Evolutionary conservation across 257 asterid species (phyloP), one percentile per base, ranked within the genome.

Genomic region (Thymus mandschuricus): DNA sequence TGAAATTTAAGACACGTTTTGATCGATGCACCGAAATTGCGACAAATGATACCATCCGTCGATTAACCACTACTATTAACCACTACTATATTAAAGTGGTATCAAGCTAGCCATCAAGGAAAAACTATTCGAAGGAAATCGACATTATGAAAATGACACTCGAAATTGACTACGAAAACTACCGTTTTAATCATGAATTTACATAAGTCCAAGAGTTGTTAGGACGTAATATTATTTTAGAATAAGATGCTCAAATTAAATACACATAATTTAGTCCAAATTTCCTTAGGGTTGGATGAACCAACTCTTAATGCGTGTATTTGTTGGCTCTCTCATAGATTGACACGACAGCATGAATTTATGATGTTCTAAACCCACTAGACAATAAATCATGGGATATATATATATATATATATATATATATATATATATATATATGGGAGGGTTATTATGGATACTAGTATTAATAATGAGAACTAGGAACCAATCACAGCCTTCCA

Each of bases 271-370:
- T 6, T 12, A 2, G 35, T 44, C 3, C 34, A 65, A 46, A 64
- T 44, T 73, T 66, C 28, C 9, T n/a, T 33, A 56, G 50, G 40
- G n/a, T 73, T 74, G 6, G 63, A 74, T 38, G 30, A 44, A 74
- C 73, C 60, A 65, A 58, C 71, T 72, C 60, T n/a, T 21, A 10
- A 13, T 55, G 73, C 72, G 63, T 29, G 64, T 29, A 46, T 15
- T 33, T 46, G 60, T 46, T 70, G 44, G 51, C 51, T 61, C 50
- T 38, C 55, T 31, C 38, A 2, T 28, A 56, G 38, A 15, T 27
- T 50, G 64, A 50, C 55, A 15, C 12, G 10, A 63, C 44, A 21
- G 21, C 21, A 21, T 21, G 21, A 21, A 21, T 21, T 21, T 21
- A 35, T 35, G 11, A 63, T 41, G 31, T 27, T 61, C n/a, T 13